Conservation (phyloP, 2,329 filamentous ascomycete species). For the Graphiopsis chlorocephala region DNA sequence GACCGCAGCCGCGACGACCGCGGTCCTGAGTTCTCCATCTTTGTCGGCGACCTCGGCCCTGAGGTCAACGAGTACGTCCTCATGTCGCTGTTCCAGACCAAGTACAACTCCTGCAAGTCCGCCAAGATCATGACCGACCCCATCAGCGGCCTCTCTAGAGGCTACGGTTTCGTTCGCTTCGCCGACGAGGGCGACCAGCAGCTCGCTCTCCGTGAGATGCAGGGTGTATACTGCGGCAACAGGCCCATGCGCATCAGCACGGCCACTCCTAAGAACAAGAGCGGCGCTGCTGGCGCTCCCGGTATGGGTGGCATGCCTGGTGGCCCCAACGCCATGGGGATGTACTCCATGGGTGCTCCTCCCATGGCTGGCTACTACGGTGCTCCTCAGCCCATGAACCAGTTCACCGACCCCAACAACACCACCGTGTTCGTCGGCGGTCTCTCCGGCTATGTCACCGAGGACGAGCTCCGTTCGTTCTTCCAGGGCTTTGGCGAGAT, state of each 20-base stretch:
- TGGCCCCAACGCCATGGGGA: conserved; percentile 52
- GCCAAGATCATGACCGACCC: conserved; percentile 99
- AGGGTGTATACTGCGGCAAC: conserved; percentile 98
- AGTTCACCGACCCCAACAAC: conserved; percentile 99
- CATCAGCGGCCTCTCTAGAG: conserved; percentile 94
- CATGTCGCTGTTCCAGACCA: conserved; percentile 93
- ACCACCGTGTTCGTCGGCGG: conserved; percentile 98
- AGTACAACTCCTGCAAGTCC: conserved; percentile 96
- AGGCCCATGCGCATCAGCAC: conserved; percentile 98
- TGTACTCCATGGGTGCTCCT: conserved; percentile 69
- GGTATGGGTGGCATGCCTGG: conserved; percentile 50
- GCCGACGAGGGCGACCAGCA: conserved; percentile 94
- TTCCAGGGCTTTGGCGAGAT: conserved; percentile 99
- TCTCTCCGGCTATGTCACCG: conserved; percentile 94
- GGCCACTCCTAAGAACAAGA: conserved; percentile 92
- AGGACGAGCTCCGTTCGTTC: conserved; percentile 99
- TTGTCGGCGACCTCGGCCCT: conserved; percentile 94
- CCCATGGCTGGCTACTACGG: conserved; percentile 61
- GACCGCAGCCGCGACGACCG: conserved; percentile 94
- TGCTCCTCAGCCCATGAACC: conserved; percentile 85
- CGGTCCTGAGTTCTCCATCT: conserved; percentile 93
- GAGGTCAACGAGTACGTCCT: conserved; percentile 99
- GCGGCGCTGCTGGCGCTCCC: conserved; percentile 53
- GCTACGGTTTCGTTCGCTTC: conserved; percentile 97
- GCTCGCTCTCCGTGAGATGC: conserved; percentile 94